Base-by-base conservation (phyloP, 1,139 yeast species). In the Kurtzmaniella natalensis region DNA sequence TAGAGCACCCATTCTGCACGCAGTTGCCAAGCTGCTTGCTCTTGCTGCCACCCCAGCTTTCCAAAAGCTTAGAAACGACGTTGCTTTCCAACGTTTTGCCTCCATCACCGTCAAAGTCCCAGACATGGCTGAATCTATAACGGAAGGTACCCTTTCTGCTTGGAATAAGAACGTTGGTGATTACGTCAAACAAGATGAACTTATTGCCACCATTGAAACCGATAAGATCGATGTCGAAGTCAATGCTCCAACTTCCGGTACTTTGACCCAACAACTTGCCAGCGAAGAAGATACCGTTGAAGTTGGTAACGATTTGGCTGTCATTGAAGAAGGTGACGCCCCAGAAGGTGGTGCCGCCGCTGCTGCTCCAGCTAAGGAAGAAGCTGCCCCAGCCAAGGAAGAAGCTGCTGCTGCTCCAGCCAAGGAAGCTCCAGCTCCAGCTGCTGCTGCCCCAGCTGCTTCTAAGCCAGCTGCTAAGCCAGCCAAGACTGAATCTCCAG, bases 141-240 rank as follows among this genome's bases (percentile, higher is more conserved):
- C 96, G 33, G 99, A 92, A 64, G 99, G 99, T 60, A 87, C 97
- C 33, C 74, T 92, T 48, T 71, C 87, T 43, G 81, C 87, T 36
- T 88, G 78, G 63, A 73, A 78, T 48, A 81, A 81, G 59, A 68
- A 77, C 47, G 86, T 88, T 41, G 99, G 99, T 46, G 97, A 92
- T 45, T 88, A 66, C 52, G 94, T 94, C 38, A 77, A 73, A 39
- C 79, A 70, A 48, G 98, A 92, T 60, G 98, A 92, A 64, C 80
- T 87, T 47, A 72, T 92, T 50, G 98, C 98, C 41, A 89, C 97
- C 47, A 89, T 92, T 50, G 99, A 92, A 69, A 92, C 99, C 36
- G 99, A 92, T 62, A 94, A 94, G 72, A 88, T 94, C 52, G 98
- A 92, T 55, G 94, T 92, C 37, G 95, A 92, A 59, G 97, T 92